Conservation (phyloP, 2,329 filamentous ascomycete genomes). For the Paraphoma sp. region DNA sequence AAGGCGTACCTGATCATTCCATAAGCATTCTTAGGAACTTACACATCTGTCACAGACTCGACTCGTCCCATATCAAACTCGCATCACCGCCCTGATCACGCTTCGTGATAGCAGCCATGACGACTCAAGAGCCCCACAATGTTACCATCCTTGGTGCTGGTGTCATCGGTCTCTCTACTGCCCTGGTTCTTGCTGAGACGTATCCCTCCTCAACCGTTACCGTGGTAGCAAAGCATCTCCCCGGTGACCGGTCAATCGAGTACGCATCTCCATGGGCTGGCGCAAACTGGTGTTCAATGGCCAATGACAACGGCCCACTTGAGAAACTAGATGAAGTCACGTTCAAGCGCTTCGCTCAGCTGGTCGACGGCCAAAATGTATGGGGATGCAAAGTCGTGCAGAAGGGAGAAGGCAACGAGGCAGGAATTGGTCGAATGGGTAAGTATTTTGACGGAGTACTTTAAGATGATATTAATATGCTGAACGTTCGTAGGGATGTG, state of each 20-base stretch:
- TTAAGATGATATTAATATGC: background rate
- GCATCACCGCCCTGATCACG: background rate
- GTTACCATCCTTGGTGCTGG: constrained; percentile 60
- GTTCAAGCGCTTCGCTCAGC: constrained; percentile 34
- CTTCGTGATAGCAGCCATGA: constrained; percentile 13
- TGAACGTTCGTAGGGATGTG: constrained; percentile 21
- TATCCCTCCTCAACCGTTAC: constrained; percentile 66
- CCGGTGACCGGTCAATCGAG: constrained; percentile 89
- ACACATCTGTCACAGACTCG: background rate
- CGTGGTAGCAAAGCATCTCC: constrained; percentile 86
- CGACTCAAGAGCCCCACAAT: constrained; percentile 11
- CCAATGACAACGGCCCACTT: constrained; percentile 41
- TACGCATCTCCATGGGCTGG: constrained; percentile 91
- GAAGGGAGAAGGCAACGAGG: constrained; percentile 30
- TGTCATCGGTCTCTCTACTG: constrained; percentile 71
- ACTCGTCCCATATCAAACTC: background rate
- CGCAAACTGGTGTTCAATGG: constrained; percentile 73
- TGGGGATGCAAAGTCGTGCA: constrained; percentile 20
- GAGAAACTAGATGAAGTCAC: constrained; percentile 42
- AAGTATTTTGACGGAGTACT: background rate
- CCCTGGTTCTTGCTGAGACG: constrained; percentile 64
- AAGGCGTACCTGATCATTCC: background rate
- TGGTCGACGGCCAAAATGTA: constrained; percentile 31
- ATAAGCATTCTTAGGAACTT: background rate
- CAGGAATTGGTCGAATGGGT: constrained; percentile 31